Conservation (phyloP, 1,139 yeast species). For the Geotrichum aggregatum region DNA sequence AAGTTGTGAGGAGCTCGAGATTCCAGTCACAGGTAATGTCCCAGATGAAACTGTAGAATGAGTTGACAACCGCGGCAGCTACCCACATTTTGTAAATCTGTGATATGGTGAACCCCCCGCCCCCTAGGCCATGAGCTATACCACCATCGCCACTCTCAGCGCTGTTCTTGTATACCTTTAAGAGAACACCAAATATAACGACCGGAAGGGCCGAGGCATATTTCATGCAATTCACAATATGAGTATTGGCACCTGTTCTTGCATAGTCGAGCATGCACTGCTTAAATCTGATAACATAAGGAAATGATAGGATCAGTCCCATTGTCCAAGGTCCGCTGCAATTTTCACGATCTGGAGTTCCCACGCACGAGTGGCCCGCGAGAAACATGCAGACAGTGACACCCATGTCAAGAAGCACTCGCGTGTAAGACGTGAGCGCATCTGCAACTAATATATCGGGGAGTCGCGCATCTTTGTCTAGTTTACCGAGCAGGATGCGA, state of each 20-base stretch:
- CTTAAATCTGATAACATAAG: slow-evolving; percentile 67
- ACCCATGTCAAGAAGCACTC: slow-evolving; percentile 67
- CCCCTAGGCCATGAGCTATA: too few species aligned
- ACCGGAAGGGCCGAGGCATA: slow-evolving; percentile 71
- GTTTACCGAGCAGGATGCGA: slow-evolving; percentile 52
- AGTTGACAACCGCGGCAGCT: slow-evolving; percentile 53
- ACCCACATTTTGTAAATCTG: slow-evolving; percentile 47
- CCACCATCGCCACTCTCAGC: slow-evolving; percentile 19
- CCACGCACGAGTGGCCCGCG: slow-evolving; percentile 29
- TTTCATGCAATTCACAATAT: slow-evolving; percentile 67
- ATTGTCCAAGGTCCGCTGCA: slow-evolving; percentile 46
- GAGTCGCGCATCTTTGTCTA: slow-evolving; percentile 54
- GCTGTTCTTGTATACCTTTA: slow-evolving; percentile 19
- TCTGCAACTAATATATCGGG: slow-evolving; percentile 80
- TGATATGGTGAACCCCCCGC: slow-evolving; percentile 28
- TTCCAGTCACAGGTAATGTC: slow-evolving; percentile 90
- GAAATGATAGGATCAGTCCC: slow-evolving; percentile 51
- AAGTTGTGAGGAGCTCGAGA: slow-evolving; percentile 42
- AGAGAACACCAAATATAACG: slow-evolving; percentile 37
- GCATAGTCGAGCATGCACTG: slow-evolving; percentile 75
- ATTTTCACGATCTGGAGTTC: slow-evolving; percentile 36
- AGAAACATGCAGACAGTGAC: slow-evolving; percentile 45
- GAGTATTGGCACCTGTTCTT: slow-evolving; percentile 48
- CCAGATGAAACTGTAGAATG: slow-evolving; percentile 80
- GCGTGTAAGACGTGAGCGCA: slow-evolving; percentile 72